Evolutionary conservation across 106 monocot species (phyloP), one percentile per base, ranked within the genome.

Genomic region (Platanthera zijinensis): DNA sequence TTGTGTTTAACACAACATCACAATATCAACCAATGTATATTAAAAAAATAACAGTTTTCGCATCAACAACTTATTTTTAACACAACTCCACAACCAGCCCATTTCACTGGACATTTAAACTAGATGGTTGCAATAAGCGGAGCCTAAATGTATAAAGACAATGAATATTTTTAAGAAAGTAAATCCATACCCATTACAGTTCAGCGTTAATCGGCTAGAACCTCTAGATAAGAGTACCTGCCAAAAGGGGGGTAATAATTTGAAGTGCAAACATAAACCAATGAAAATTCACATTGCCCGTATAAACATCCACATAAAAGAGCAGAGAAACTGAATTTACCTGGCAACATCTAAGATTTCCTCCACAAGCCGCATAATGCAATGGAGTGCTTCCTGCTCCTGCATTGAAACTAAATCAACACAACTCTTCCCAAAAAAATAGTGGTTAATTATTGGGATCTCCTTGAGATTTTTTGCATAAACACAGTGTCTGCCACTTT

Each of bases 281-380:
- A 50, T 10, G 50, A 72, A 49, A 72, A 22, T 10, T 54, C 12
- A 48, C 7, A 48, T 3, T 4, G 51, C 12, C n/a, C 25, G 62
- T 13, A 61, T 25, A 67, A 30, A 39, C 30, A 22, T 15, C 72
- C 15, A 30, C 70, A 49, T 48, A 57, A 71, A 39, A 75, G 51
- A 12, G 9, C 22, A 77, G 39, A 45, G 7, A 32, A 22, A 51
- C 51, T 28, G 50, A 57, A 17, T n/a, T 80, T 87, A 47, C 97
- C 94, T 99, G 91, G 71, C 94, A 94, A 76, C 97, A 99, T 82
- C 86, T 92, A 12, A 90, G 76, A 80, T 88, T 92, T 71, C 97
- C 97, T 73, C 94, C 93, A 78, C 89, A 94, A 71, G 91, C 93
- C 50, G 94, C 94, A 94, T 91, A 99, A 89, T 99, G 97, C 84